Percentiles rank a stretch among this genome's conserved stretches.
Evolutionary conservation across 441 rosid species (phyloP).

Genomic region (Capsella rubella): DNA sequence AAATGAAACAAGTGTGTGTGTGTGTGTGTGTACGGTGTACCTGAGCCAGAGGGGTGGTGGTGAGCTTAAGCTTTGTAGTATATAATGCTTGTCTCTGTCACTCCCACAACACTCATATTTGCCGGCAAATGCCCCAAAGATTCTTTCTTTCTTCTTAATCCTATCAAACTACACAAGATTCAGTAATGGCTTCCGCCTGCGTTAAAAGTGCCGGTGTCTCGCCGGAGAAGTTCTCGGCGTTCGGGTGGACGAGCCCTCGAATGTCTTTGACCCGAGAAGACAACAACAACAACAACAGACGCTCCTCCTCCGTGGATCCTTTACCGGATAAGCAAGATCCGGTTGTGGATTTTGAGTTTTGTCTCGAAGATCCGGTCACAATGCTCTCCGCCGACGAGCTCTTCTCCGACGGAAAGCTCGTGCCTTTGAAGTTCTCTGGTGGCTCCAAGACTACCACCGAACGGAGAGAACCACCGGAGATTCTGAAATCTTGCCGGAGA

Average conservation of each 20-base stretch:
- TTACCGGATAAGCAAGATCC: conserved; percentile 41
- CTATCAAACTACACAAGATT: background rate
- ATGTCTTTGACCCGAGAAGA: conserved; percentile 55
- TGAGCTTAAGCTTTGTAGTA: background rate
- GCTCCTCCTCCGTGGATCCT: conserved; percentile 21
- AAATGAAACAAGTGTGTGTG: conserved; percentile 12
- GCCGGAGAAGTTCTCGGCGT: conserved; percentile 56
- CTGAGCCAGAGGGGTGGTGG: background rate
- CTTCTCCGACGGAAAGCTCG: conserved; percentile 82
- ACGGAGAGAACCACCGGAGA: conserved; percentile 34
- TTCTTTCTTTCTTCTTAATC: background rate
- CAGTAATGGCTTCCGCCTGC: conserved; percentile 67
- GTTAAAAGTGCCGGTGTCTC: conserved; percentile 57
- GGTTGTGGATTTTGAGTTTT: conserved; percentile 72
- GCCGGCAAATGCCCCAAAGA: background rate
- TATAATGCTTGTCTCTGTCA: conserved; percentile 38
- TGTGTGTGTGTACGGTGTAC: conserved; percentile 36
- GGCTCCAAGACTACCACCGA: conserved; percentile 36
- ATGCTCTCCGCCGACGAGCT: conserved; percentile 95
- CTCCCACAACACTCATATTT: conserved; percentile 11
- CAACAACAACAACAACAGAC: background rate
- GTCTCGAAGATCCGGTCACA: conserved; percentile 67
- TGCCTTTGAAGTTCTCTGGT: conserved; percentile 65
- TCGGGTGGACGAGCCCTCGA: conserved; percentile 58
- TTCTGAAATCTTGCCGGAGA: conserved; percentile 34